Conservation (phyloP, 2,329 filamentous ascomycete genomes). For the Dothidotthia symphoricarpi region DNA sequence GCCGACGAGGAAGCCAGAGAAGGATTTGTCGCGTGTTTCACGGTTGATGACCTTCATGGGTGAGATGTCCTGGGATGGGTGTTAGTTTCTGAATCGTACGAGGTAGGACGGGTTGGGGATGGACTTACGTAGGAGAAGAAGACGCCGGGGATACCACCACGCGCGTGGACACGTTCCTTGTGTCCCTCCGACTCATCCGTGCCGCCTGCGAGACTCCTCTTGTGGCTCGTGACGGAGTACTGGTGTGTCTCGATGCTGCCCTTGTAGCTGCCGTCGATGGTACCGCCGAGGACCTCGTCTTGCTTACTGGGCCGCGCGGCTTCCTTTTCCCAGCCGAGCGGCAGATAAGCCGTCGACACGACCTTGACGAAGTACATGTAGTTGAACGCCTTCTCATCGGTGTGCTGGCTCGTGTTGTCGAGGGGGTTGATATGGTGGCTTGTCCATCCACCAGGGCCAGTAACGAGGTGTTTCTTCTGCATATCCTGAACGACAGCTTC, state of each 20-base stretch:
- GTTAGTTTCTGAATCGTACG: conserved; percentile 8
- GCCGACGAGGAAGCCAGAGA: conserved; percentile 88
- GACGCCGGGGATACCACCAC: conserved; percentile 90
- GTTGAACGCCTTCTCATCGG: conserved; percentile 81
- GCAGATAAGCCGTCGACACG: conserved; percentile 90
- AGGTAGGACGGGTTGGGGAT: not conserved
- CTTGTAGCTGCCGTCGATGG: conserved; percentile 57
- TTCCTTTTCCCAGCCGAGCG: conserved; percentile 77
- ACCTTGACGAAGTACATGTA: conserved; percentile 99
- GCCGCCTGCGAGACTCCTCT: conserved; percentile 80
- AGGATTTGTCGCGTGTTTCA: conserved; percentile 83
- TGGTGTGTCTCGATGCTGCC: conserved; percentile 96
- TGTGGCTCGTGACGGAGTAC: conserved; percentile 96
- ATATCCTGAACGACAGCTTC: conserved; percentile 57
- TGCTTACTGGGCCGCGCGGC: conserved; percentile 42
- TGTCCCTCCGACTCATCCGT: conserved; percentile 84
- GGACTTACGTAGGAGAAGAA: conserved; percentile 93
- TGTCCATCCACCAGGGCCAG: conserved; percentile 66
- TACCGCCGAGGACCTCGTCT: conserved; percentile 51
- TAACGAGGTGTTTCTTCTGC: conserved; percentile 50
- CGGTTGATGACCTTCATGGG: conserved; percentile 99
- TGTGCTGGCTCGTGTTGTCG: conserved; percentile 74
- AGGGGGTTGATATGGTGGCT: conserved; percentile 92
- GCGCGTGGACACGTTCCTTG: conserved; percentile 83
- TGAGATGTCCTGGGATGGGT: conserved; percentile 79